phyloP scores from a whole-genome alignment of 1,284 basidiomycete genomes.

The Austroboletus sp. region DNA sequence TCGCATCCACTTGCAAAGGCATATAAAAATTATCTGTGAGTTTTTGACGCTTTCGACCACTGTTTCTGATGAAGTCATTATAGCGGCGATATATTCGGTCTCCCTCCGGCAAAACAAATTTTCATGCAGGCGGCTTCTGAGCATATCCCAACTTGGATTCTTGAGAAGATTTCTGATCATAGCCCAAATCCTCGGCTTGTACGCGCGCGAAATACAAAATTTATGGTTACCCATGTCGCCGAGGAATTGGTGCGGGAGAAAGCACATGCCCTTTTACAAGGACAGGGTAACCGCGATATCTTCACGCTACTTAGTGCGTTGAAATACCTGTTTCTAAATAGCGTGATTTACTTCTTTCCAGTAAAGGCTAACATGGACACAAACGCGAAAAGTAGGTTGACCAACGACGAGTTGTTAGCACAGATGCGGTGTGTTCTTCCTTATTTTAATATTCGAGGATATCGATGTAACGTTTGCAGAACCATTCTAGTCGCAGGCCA shows the following conservation, averaged over 20 bases:
- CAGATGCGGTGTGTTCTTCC: conserved; percentile 41
- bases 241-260: conserved; percentile 40
- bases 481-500: conserved; percentile 43
- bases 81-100: conserved; percentile 21
- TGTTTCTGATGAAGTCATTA: not conserved
- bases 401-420: conserved; percentile 46
- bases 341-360: conserved; percentile 17
- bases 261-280: conserved; percentile 30
- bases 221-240: conserved; percentile 25
- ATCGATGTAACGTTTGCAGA: not conserved
- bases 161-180: conserved; percentile 35
- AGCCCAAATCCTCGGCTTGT: conserved; percentile 34
- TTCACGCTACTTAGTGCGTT: conserved; percentile 38
- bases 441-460: not conserved
- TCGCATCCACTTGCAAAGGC: conserved; percentile 36
- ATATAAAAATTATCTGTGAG: conserved; percentile 34
- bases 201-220: conserved; percentile 30
- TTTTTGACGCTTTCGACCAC: not conserved
- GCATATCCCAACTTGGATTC: conserved; percentile 22
- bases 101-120: conserved; percentile 14
- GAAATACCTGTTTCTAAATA: not conserved
- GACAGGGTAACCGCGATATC: conserved; percentile 34
- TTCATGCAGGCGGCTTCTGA: conserved; percentile 13
- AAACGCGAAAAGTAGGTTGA: conserved; percentile 38
- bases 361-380: conserved; percentile 50